Evolutionary conservation across 2,329 filamentous ascomycete species (phyloP).

Genomic region (Aspergillus puulaauensis): DNA sequence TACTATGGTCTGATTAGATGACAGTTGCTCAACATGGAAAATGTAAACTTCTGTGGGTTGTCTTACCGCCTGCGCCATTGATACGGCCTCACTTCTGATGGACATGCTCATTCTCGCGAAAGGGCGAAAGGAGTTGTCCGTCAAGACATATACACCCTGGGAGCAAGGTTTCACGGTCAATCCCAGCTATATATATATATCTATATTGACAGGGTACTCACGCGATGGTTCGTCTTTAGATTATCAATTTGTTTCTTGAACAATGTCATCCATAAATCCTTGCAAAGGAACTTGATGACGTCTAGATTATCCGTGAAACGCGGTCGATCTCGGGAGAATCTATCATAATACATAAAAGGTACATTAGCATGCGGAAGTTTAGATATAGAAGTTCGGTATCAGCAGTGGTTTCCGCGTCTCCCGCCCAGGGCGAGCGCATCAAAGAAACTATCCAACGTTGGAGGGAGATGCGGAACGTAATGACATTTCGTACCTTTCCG

Average conservation of each 20-base stretch:
- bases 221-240: constrained; percentile 93
- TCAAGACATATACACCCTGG: constrained; percentile 91
- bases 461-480: not conserved
- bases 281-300: constrained; percentile 97
- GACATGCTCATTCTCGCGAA: constrained; percentile 88
- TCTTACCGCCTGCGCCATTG: constrained; percentile 74
- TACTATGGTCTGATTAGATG: constrained; percentile 56
- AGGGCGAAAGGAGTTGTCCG: constrained; percentile 87
- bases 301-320: constrained; percentile 91
- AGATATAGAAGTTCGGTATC: not conserved
- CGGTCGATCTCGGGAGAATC: constrained; percentile 64
- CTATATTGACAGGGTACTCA: constrained; percentile 39
- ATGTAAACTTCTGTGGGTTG: not conserved
- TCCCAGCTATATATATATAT: not conserved
- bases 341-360: constrained; percentile 13
- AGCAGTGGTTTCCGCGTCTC: not conserved
- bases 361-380: not conserved
- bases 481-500: constrained; percentile 67
- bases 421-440: not conserved
- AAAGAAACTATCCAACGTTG: not conserved
- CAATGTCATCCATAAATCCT: constrained; percentile 92
- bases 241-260: constrained; percentile 99
- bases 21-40: not conserved
- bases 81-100: constrained; percentile 68
- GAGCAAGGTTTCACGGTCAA: not conserved